A percentile compares a stretch with the other conserved stretches of the same genome.
phyloP scores from a whole-genome alignment of 495 filamentous ascomycete genomes.

The Penicillium daleae region DNA sequence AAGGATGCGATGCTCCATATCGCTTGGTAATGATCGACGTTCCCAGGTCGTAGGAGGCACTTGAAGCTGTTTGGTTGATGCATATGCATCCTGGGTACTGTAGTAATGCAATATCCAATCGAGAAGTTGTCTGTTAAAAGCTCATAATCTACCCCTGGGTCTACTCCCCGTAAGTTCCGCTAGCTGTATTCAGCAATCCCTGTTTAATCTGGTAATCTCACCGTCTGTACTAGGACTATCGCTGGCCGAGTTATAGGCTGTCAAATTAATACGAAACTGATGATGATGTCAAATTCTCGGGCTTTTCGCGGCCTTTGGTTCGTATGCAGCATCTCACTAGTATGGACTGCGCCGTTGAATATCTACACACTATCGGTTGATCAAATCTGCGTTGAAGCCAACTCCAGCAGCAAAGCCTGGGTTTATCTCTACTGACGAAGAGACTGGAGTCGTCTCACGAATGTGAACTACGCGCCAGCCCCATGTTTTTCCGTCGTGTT shows the following conservation, averaged over 20 bases:
- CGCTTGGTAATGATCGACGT: slow-evolving; percentile 1
- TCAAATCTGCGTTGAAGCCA: background rate
- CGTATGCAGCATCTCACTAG: background rate
- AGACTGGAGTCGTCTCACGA: background rate
- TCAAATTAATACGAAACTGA: background rate
- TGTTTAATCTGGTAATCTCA: background rate
- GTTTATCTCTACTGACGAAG: background rate
- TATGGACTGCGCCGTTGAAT: background rate
- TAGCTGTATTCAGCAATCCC: background rate
- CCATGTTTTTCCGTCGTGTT: background rate
- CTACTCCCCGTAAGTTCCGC: no score
- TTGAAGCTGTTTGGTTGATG: background rate
- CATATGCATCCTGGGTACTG: background rate
- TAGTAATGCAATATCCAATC: background rate
- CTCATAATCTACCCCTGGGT: background rate
- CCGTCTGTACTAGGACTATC: background rate
- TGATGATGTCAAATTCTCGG: background rate
- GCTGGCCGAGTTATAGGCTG: background rate
- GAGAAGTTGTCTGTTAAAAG: background rate
- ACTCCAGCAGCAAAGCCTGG: background rate
- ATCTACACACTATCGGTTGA: background rate
- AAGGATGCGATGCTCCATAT: background rate
- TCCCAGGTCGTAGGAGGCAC: background rate
- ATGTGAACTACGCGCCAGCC: background rate
- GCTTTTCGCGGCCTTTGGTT: background rate